Conservation (phyloP, 1,284 basidiomycete species). For the Ceratobasidium sp. region DNA sequence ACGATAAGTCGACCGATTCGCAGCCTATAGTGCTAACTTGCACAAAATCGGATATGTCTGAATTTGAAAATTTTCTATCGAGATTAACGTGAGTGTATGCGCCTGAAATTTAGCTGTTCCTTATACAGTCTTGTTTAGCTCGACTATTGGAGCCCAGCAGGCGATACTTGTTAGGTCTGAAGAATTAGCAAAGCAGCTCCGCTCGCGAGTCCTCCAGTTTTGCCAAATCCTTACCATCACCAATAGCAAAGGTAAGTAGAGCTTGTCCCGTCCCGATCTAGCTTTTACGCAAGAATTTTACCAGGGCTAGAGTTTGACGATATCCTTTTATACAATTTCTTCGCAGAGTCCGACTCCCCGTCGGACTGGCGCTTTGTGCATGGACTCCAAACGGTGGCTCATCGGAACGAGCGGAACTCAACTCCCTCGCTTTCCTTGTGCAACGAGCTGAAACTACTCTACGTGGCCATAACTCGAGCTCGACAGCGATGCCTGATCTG, state of each 20-base stretch:
- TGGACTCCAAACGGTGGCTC: conserved; percentile 51
- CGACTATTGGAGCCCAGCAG: conserved; percentile 18
- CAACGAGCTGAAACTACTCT: conserved; percentile 63
- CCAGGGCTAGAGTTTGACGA: conserved; percentile 73
- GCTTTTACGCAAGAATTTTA: too few relatives aligned
- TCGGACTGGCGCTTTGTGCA: conserved; percentile 61
- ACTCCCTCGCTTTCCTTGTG: conserved; percentile 9
- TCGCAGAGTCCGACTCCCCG: conserved; percentile 64
- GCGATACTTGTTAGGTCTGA: conserved; percentile 68
- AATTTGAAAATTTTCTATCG: conserved; percentile 2
- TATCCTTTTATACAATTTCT: conserved; percentile 73
- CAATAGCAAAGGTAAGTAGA: conserved; percentile 14
- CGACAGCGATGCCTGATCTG: conserved; percentile 42
- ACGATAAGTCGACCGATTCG: neutral
- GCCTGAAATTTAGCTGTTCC: neutral
- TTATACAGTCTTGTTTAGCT: neutral
- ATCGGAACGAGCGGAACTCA: neutral
- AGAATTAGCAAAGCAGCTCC: conserved; percentile 52
- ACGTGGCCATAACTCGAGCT: conserved; percentile 43
- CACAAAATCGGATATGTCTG: neutral
- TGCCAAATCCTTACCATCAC: conserved; percentile 60
- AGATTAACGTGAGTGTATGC: neutral
- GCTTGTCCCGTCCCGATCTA: neutral
- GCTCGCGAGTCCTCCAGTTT: conserved; percentile 64
- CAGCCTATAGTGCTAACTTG: neutral